Conservation (phyloP, 116 monocot genomes). For the Thalassia testudinum region DNA sequence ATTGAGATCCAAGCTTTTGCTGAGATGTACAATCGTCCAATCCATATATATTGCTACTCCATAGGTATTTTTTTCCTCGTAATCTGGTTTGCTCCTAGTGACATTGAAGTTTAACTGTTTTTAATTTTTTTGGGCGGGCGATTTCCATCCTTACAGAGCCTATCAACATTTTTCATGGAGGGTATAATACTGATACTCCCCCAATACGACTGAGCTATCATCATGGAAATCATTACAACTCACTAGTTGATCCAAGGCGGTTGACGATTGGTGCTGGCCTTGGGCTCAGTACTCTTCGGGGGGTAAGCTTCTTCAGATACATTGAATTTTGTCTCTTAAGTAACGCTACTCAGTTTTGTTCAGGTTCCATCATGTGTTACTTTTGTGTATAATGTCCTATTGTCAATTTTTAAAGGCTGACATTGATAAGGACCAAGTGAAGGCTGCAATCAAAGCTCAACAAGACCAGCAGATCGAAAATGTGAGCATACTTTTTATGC, state of each 20-base stretch:
- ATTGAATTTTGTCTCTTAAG: no score
- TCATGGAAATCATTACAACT: constrained; percentile 98
- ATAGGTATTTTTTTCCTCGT: constrained; percentile 7
- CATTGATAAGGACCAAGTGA: constrained; percentile 77
- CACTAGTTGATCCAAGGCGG: constrained; percentile 77
- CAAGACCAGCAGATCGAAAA: constrained; percentile 98
- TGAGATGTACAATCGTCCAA: constrained; percentile 98
- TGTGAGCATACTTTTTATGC: constrained; percentile 25
- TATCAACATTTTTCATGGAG: constrained; percentile 94
- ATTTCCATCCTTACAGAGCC: constrained; percentile 36
- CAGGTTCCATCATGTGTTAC: no score
- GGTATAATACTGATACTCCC: constrained; percentile 77
- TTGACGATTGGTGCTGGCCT: constrained; percentile 85
- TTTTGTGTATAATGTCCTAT: background rate
- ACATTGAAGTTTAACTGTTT: background rate
- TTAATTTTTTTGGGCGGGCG: no score
- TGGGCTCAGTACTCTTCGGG: constrained; percentile 80
- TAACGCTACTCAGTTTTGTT: no score
- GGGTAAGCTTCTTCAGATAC: constrained; percentile 31
- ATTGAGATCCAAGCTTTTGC: constrained; percentile 89
- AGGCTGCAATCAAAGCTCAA: constrained; percentile 94
- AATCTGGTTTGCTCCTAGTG: background rate
- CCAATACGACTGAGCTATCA: constrained; percentile 90
- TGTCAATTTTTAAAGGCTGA: constrained; percentile 31
- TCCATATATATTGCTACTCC: constrained; percentile 88